Conservation (phyloP, 202 grass and related monocot species). For the Zoysia matrella region DNA sequence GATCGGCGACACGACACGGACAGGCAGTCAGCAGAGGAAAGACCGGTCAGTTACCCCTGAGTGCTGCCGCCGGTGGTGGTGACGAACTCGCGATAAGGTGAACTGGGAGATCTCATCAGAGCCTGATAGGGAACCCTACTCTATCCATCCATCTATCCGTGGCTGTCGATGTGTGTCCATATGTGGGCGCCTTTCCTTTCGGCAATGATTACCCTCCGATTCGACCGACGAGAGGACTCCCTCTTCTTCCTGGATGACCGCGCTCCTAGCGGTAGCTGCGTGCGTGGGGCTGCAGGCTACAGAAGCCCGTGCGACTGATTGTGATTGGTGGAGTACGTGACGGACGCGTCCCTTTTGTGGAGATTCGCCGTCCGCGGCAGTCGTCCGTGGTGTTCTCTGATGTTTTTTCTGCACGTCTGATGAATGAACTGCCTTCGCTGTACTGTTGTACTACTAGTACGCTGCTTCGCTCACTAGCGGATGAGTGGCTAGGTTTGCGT, state of each 20-base stretch:
- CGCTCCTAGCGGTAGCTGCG: background rate
- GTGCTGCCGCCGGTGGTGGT: background rate
- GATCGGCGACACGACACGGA: background rate
- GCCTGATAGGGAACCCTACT: too few relatives aligned
- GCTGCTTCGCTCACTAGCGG: too few relatives aligned
- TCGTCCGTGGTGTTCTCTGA: too few relatives aligned
- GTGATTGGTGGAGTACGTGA: too few relatives aligned
- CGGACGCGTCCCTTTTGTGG: too few relatives aligned
- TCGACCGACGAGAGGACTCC: conserved; percentile 57
- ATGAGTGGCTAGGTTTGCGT: too few relatives aligned
- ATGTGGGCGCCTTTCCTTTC: conserved; percentile 55
- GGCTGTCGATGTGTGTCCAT: background rate
- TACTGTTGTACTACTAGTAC: too few relatives aligned
- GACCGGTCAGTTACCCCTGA: background rate
- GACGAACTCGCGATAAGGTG: background rate
- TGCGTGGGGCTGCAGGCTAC: too few relatives aligned
- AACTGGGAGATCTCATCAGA: background rate
- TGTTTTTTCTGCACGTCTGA: too few relatives aligned
- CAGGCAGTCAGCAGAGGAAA: background rate
- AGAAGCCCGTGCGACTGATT: too few relatives aligned
- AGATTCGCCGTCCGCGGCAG: too few relatives aligned
- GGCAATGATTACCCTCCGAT: conserved; percentile 74
- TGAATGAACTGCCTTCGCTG: too few relatives aligned
- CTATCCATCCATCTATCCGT: background rate
- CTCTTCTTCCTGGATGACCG: conserved; percentile 3